These are phyloP conservation scores for Pleurotus platypus DNA, from an alignment of 768 basidiomycete genomes.

Conservation along the genomic window DNA sequence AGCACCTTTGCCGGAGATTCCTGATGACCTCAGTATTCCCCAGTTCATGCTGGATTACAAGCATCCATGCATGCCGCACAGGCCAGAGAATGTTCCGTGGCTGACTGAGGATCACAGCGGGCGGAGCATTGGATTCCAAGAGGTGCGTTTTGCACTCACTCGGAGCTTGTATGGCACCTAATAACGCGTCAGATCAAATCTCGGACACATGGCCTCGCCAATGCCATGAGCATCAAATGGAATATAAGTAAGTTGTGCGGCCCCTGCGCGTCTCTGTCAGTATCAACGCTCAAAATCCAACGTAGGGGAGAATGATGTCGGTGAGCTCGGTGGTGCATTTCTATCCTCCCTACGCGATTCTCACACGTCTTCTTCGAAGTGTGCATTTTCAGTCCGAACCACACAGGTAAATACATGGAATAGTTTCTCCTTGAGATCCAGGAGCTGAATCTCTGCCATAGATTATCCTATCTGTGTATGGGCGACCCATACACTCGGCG, in stretches of 20 bases:
- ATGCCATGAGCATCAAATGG: conserved; percentile 45
- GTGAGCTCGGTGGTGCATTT: conserved; percentile 25
- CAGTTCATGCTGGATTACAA: conserved; percentile 60
- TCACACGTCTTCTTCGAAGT: conserved; percentile 28
- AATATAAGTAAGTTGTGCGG: conserved; percentile 35
- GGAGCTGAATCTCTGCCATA: conserved; percentile 16
- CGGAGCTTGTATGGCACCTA: too few relatives aligned
- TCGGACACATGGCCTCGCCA: conserved; percentile 51
- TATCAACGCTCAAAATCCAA: too few relatives aligned
- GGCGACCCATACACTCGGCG: conserved; percentile 59
- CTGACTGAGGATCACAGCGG: conserved; percentile 58
- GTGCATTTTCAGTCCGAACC: conserved; percentile 62
- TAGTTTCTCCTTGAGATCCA: not conserved
- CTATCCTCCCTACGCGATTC: not conserved
- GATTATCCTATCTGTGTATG: conserved; percentile 56
- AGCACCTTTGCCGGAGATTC: conserved; percentile 38
- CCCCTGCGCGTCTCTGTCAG: not conserved
- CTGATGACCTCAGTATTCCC: conserved; percentile 60
- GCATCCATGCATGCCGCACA: conserved; percentile 36
- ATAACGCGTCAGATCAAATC: conserved; percentile 37
- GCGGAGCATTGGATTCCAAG: conserved; percentile 35
- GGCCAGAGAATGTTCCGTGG: conserved; percentile 44
- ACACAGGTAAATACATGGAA: conserved; percentile 40
- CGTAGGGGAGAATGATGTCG: conserved; percentile 48
- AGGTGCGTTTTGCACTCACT: conserved; percentile 29